Evolutionary conservation across 768 basidiomycete species (phyloP).

Genomic region (Naganishia randhawae): DNA sequence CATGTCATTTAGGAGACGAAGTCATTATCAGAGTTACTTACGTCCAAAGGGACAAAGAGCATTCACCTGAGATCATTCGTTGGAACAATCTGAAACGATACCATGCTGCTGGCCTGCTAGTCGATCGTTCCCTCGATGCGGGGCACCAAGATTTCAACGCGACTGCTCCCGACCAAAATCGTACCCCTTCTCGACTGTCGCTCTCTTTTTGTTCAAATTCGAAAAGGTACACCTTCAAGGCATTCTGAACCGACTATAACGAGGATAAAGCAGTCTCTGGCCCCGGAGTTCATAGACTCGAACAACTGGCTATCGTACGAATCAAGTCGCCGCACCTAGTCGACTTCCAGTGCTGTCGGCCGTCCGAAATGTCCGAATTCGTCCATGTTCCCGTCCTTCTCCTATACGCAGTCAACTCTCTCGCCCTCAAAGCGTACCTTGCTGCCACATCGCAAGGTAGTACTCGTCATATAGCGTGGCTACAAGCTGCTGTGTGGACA

Average conservation of each 20-base stretch:
- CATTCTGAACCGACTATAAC: background rate
- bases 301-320: background rate
- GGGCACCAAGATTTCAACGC: background rate
- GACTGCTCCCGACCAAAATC: background rate
- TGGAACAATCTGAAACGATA: background rate
- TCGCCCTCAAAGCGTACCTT: slow-evolving; percentile 8
- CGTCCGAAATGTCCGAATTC: slow-evolving; percentile 6
- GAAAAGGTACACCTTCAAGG: background rate
- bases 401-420: slow-evolving; percentile 12
- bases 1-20: too few relatives aligned
- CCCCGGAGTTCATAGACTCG: background rate
- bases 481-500: slow-evolving; percentile 10
- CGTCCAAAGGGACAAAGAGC: background rate
- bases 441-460: background rate
- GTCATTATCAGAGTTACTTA: too few relatives aligned
- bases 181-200: too few relatives aligned
- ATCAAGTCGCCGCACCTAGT: too few relatives aligned
- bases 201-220: too few relatives aligned
- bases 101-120: too few relatives aligned
- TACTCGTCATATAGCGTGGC: slow-evolving; percentile 1
- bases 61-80: background rate
- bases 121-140: background rate
- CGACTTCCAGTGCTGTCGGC: background rate
- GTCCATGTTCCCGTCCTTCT: slow-evolving; percentile 10
- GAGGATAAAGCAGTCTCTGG: background rate